Conservation (phyloP, 352 stramenopile genomes). For the Phytophthora nicotianae region DNA sequence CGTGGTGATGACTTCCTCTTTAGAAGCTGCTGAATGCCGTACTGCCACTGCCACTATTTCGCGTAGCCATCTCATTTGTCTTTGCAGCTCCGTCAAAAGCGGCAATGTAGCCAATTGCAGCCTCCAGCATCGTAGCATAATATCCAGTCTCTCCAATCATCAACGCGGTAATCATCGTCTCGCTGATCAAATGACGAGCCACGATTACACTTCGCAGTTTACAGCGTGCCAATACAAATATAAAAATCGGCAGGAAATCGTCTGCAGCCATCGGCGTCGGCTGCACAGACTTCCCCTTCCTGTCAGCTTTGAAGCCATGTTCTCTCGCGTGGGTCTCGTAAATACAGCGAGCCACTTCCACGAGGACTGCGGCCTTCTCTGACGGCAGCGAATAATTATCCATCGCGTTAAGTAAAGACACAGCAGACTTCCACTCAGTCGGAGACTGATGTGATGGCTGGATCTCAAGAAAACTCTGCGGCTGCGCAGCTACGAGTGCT, state of each 20-base stretch:
- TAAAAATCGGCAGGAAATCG: conserved; percentile 85
- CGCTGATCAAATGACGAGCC: conserved; percentile 68
- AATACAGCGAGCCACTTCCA: conserved; percentile 74
- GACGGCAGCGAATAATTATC: conserved; percentile 78
- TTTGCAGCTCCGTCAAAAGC: conserved; percentile 36
- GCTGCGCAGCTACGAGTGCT: conserved; percentile 42
- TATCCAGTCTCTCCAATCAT: conserved; percentile 85
- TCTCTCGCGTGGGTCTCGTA: conserved; percentile 67
- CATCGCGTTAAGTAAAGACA: conserved; percentile 57
- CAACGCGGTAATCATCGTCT: conserved; percentile 75
- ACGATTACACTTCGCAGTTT: conserved; percentile 64
- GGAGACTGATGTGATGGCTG: conserved; percentile 49
- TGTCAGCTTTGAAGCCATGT: conserved; percentile 29
- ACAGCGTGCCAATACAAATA: conserved; percentile 64
- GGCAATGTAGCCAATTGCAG: conserved; percentile 71
- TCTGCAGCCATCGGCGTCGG: conserved; percentile 62
- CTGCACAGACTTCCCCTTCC: not conserved
- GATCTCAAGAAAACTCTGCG: conserved; percentile 72
- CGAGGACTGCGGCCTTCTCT: conserved; percentile 66
- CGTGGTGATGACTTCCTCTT: too few species aligned
- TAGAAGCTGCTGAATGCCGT: conserved; percentile 28
- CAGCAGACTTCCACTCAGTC: conserved; percentile 60
- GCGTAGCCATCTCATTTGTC: not conserved
- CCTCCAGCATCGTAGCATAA: conserved; percentile 83
- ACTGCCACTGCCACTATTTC: conserved; percentile 26